These are phyloP conservation scores for Crassisporium funariophilum DNA, from an alignment of 768 basidiomycete species.

Conservation along the genomic window DNA sequence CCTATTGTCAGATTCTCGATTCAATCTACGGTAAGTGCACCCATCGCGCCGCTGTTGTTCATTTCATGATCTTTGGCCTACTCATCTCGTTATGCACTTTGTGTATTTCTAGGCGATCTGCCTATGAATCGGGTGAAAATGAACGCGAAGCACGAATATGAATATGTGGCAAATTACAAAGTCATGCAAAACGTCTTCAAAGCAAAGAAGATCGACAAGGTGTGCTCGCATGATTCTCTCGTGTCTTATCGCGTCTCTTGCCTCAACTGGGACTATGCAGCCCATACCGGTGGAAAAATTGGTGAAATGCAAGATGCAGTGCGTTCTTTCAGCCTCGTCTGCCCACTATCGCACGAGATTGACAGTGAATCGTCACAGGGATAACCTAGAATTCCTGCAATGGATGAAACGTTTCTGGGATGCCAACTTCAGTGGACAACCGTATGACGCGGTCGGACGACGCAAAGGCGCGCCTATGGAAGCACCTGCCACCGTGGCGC, in stretches of 20 bases:
- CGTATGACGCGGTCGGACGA: slow-evolving; percentile 83
- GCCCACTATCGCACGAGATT: neutral
- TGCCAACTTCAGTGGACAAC: slow-evolving; percentile 81
- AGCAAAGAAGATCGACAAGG: slow-evolving; percentile 93
- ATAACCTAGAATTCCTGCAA: slow-evolving; percentile 98
- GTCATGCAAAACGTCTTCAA: slow-evolving; percentile 93
- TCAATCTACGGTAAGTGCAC: slow-evolving; percentile 79
- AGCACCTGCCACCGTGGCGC: slow-evolving; percentile 77
- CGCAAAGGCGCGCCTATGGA: slow-evolving; percentile 79
- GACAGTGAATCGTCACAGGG: slow-evolving; percentile 45
- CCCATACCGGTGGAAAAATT: slow-evolving; percentile 95
- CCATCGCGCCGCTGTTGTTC: slow-evolving; percentile 18
- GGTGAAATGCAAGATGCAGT: slow-evolving; percentile 99
- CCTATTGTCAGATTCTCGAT: slow-evolving; percentile 95
- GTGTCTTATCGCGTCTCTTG: neutral
- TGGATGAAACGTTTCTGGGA: slow-evolving; percentile 99
- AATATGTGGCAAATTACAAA: slow-evolving; percentile 94
- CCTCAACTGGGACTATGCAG: slow-evolving; percentile 39
- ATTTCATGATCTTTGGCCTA: slow-evolving; percentile 6
- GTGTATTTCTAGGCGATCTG: slow-evolving; percentile 64
- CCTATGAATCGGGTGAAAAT: slow-evolving; percentile 95
- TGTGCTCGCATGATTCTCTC: slow-evolving; percentile 36
- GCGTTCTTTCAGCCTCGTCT: slow-evolving; percentile 35
- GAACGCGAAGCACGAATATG: slow-evolving; percentile 95
- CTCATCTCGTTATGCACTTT: slow-evolving; percentile 10